These are phyloP conservation scores for Lathyrus oleraceus DNA, from an alignment of 306 rosid genomes.

Conservation along the genomic window DNA sequence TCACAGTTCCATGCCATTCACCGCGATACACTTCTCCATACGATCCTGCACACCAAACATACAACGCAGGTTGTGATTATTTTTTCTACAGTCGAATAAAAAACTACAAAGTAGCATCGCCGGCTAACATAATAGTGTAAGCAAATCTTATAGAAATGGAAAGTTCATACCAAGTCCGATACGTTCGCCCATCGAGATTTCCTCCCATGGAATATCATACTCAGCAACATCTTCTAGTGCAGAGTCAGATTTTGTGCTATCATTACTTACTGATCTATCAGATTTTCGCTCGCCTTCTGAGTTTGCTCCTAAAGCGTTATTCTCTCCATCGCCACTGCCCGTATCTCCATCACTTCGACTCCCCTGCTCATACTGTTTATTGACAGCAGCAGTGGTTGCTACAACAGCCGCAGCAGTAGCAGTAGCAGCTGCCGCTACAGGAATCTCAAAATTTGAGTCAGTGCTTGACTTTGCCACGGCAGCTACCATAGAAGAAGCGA, in stretches of 20 bases:
- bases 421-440: constrained; percentile 97
- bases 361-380: constrained; percentile 78
- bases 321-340: constrained; percentile 64
- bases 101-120: constrained; percentile 14
- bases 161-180: constrained; percentile 88
- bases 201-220: constrained; percentile 93
- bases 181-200: constrained; percentile 88
- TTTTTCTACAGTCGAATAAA: background rate
- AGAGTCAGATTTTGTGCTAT: constrained; percentile 77
- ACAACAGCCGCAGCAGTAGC: constrained; percentile 99
- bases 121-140: constrained; percentile 29
- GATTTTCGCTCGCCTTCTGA: constrained; percentile 78
- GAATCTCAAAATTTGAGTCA: constrained; percentile 75
- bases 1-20: constrained; percentile 98
- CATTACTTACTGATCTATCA: constrained; percentile 72
- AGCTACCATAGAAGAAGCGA: constrained; percentile 92
- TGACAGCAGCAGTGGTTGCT: constrained; percentile 95
- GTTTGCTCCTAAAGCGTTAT: constrained; percentile 50
- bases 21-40: constrained; percentile 98
- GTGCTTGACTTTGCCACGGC: constrained; percentile 75
- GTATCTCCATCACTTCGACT: constrained; percentile 65
- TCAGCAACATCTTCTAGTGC: constrained; percentile 91
- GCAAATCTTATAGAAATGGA: constrained; percentile 38
- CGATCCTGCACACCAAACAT: constrained; percentile 68
- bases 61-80: constrained; percentile 34